Conservation (phyloP, 352 stramenopile genomes). For the Pythium dissimile region DNA sequence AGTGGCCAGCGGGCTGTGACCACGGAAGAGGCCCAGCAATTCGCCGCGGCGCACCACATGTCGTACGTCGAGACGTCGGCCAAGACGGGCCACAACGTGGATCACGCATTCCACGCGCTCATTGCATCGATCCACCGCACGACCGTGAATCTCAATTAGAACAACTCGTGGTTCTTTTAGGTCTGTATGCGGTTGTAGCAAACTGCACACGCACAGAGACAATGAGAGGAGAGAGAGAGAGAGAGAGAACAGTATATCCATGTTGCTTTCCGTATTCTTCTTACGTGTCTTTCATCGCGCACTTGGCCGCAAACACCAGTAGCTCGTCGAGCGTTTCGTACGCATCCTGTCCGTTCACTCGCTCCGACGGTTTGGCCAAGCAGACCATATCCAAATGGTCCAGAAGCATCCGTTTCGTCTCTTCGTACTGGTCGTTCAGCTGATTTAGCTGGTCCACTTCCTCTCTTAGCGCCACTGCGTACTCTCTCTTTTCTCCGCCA, state of each 20-base stretch:
- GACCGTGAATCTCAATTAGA: conserved; percentile 34
- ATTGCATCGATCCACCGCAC: conserved; percentile 53
- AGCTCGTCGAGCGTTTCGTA: conserved; percentile 61
- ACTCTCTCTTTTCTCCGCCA: conserved; percentile 26
- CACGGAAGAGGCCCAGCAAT: conserved; percentile 60
- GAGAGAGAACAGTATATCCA: too few relatives aligned
- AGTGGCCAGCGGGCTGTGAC: conserved; percentile 52
- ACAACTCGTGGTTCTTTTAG: conserved; percentile 27
- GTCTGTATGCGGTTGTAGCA: conserved; percentile 45
- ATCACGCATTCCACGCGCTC: conserved; percentile 54
- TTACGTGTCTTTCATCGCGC: conserved; percentile 8
- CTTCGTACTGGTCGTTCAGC: conserved; percentile 47
- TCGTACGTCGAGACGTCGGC: conserved; percentile 78
- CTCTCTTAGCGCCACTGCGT: conserved; percentile 29
- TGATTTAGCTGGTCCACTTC: conserved; percentile 41
- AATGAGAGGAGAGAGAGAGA: too few relatives aligned
- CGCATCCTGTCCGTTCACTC: conserved; percentile 33
- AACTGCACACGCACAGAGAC: not conserved
- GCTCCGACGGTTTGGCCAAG: conserved; percentile 50
- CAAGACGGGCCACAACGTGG: conserved; percentile 66
- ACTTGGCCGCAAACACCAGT: conserved; percentile 35
- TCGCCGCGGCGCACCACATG: conserved; percentile 67
- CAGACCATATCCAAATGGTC: conserved; percentile 53
- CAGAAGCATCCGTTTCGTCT: conserved; percentile 51
- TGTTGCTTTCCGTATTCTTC: not conserved